Percentiles rank a stretch among this genome's conserved stretches.
phyloP scores from a whole-genome alignment of 108 stramenopile genomes.

The Skeletonema tropicum region DNA sequence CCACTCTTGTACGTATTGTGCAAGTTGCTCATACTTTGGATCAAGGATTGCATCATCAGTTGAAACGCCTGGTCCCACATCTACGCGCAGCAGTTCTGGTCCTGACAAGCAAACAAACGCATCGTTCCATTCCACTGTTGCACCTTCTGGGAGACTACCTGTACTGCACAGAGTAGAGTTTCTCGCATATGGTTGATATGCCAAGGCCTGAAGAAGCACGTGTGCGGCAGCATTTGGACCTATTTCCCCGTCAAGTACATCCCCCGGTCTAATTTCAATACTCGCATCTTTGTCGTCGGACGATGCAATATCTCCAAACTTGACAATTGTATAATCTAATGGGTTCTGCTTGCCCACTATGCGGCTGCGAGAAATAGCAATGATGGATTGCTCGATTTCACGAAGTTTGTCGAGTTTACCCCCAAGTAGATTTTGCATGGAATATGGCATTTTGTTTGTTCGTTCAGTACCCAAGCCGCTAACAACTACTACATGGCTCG shows the following conservation, averaged over 20 bases:
- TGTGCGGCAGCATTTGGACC: constrained; percentile 51
- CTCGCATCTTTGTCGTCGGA: constrained; percentile 15
- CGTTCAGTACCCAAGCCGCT: constrained; percentile 81
- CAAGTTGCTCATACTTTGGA: constrained; percentile 50
- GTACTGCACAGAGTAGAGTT: constrained; percentile 52
- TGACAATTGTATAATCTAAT: constrained; percentile 83
- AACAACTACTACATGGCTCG: constrained; percentile 77
- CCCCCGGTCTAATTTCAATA: constrained; percentile 58
- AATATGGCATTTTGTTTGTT: constrained; percentile 76
- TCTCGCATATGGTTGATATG: constrained; percentile 55
- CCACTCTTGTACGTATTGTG: constrained; percentile 74
- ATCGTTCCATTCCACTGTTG: constrained; percentile 60
- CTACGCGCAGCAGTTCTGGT: constrained; percentile 69
- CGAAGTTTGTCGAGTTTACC: constrained; percentile 75
- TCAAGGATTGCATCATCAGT: constrained; percentile 10
- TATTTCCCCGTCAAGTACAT: constrained; percentile 41
- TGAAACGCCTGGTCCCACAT: constrained; percentile 12
- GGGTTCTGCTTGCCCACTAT: constrained; percentile 43
- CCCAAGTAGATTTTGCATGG: constrained; percentile 71
- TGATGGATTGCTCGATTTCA: constrained; percentile 71
- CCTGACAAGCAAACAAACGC: constrained; percentile 75
- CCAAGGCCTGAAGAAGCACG: constrained; percentile 54
- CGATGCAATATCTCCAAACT: constrained; percentile 62
- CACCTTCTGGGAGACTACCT: constrained; percentile 23
- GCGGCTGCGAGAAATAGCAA: constrained; percentile 53